Evolutionary conservation across 2,329 filamentous ascomycete genomes (phyloP).

Genomic region (Leptosphaerulina australis): DNA sequence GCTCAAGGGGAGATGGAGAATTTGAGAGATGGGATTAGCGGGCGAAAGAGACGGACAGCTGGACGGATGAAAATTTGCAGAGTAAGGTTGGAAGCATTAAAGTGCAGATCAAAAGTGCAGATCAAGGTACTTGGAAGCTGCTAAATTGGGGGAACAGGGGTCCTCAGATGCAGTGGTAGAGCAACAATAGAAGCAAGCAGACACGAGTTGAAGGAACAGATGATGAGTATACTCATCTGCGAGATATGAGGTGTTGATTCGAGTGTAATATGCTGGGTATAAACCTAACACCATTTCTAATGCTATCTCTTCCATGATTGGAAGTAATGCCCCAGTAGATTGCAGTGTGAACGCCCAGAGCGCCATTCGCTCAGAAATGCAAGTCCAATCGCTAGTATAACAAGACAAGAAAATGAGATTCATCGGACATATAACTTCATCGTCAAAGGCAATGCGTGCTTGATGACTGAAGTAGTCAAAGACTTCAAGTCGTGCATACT

Average conservation of each 20-base stretch:
- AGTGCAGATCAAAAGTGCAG: no score
- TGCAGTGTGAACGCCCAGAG: constrained; percentile 3
- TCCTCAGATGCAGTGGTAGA: no score
- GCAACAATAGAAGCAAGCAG: no score
- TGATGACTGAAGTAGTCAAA: not conserved
- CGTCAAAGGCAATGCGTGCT: not conserved
- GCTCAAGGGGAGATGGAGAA: no score
- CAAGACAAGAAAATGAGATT: constrained; percentile 6
- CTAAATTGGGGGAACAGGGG: no score
- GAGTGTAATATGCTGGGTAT: constrained; percentile 9
- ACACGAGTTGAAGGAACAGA: not conserved
- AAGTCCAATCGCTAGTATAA: constrained; percentile 16
- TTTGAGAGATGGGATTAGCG: no score
- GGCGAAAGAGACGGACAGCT: no score
- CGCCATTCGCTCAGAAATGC: constrained; percentile 10
- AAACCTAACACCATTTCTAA: not conserved
- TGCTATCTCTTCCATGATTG: not conserved
- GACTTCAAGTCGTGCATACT: constrained; percentile 6
- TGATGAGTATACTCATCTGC: not conserved
- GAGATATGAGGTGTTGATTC: not conserved
- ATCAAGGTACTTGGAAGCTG: no score
- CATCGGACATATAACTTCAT: not conserved
- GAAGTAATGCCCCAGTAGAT: not conserved
- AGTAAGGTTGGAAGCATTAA: no score
- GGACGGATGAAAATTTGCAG: no score